Conservation (phyloP, 176 grass and related monocot species). For the Thinopyrum elongatum region DNA sequence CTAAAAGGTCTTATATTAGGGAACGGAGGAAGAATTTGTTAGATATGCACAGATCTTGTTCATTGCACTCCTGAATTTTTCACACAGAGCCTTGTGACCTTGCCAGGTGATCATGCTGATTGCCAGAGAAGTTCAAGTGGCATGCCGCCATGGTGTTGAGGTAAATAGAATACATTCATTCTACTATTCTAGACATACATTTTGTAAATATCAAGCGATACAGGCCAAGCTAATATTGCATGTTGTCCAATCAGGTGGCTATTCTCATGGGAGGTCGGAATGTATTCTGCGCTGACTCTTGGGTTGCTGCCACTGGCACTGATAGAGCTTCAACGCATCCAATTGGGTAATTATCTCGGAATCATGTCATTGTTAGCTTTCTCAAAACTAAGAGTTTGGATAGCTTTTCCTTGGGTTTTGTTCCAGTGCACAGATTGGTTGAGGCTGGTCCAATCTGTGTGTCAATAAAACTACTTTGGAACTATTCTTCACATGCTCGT, state of each 20-base stretch:
- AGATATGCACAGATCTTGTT: not conserved
- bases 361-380: not conserved
- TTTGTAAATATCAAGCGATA: not conserved
- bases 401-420: not conserved
- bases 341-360: conserved; percentile 55
- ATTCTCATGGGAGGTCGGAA: conserved; percentile 87
- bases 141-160: conserved; percentile 68
- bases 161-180: conserved; percentile 34
- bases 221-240: not conserved
- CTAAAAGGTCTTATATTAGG: no score
- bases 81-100: conserved; percentile 11
- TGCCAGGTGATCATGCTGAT: conserved; percentile 81
- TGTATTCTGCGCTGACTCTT: conserved; percentile 80
- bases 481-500: not conserved
- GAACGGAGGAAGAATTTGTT: conserved; percentile 44
- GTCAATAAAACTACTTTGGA: not conserved
- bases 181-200: no score
- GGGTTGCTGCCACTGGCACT: conserved; percentile 75
- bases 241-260: conserved; percentile 59
- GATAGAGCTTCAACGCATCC: conserved; percentile 82
- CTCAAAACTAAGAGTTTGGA: not conserved
- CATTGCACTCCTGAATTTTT: not conserved
- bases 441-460: not conserved
- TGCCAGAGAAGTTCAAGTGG: conserved; percentile 88
- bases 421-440: not conserved